Evolutionary conservation across 495 filamentous ascomycete species (phyloP), one percentile per base, ranked within the genome.

Genomic region (Penicillium diatomitis): DNA sequence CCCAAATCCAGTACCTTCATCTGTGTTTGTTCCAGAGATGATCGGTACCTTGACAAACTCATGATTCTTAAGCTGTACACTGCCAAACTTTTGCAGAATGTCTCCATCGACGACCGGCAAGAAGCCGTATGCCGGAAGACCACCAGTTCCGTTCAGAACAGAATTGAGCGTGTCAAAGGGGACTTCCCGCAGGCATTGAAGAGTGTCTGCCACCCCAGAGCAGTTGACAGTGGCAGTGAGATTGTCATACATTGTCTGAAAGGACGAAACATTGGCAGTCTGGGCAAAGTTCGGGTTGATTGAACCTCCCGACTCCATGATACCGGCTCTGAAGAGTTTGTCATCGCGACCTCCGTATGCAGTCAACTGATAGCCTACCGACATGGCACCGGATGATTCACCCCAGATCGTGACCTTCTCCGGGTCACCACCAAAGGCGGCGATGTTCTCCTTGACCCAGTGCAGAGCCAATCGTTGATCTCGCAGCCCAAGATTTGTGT

Each of bases 391-490:
- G 3, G 77, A 76, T 2, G 69, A 75, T 52, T 87, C 81, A 44
- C 84, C 85, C 76, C 80, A 84, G 53, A 87, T 83, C 34, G 82
- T 86, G 10, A 88, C 80, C 42, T 80, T 69, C 49, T 71, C 73
- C 1, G 75, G 71, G 40, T 80, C 72, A 1, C 80, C 76, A 6
- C 76, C 71, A 54, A 82, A 81, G 5, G 67, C 63, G 3, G 49
- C 68, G 45, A 83, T 82, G 38, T 81, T 78, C 38, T 79, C 75
- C 35, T 75, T 65, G 4, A 84, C 60, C 82, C 81, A 85, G 27
- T 80, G 72, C 33, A 85, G 58, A 0, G 78, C 80, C n/a, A 82
- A 58, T 12, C 80, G 63, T 51, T 84, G 80, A 51, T 84, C 81
- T 32, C 70, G 58, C 5, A 82, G 62, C 20, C 78, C 79, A 8